Evolutionary conservation across 805 yeast genomes (phyloP), one percentile per base, ranked within the genome.

Genomic region (Candida corydali): DNA sequence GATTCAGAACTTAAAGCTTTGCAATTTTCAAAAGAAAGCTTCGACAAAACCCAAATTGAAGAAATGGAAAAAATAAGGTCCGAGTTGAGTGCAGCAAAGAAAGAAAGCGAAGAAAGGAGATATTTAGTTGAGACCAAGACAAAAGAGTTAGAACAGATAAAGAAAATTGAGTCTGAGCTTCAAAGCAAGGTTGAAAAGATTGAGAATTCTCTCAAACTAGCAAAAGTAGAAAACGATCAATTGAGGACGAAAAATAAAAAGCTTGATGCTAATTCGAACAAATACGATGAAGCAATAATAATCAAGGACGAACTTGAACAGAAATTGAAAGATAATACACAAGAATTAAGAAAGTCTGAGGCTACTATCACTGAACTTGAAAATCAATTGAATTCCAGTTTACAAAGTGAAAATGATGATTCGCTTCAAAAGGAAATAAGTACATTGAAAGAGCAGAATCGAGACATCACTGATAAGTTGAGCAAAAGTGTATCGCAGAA

Each of bases 391-490:
- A 17, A 17, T n/a, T n/a, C n/a, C n/a, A n/a, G n/a, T n/a, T n/a
- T n/a, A 27, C 7, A 27, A 27, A 8, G 8, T 16, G 18, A 16
- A 27, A 27, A 15, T 6, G 8, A 27, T 27, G 7, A 12, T 6
- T 11, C 15, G 27, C 8, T 6, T 12, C 12, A 26, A 32, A 32
- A 32, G 17, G 25, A 32, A 25, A 5, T 29, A 11, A 29, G 5
- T 11, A 27, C 8, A 15, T 27, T 9, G 5, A 27, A 27, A 8
- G 11, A 27, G 2, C 19, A 22, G 32, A 29, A 26, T 17, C 31
- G 32, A 27, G 31, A 18, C 8, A 22, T 25, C 9, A 26, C 34
- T 19, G 24, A 14, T 16, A 28, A 40, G 26, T n/a, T 40, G 4
- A 19, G 24, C 8, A n/a, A 20, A 22, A 17, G 25, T 3, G 26